phyloP scores from a whole-genome alignment of 805 yeast genomes.

The Saturnispora quitensis region DNA sequence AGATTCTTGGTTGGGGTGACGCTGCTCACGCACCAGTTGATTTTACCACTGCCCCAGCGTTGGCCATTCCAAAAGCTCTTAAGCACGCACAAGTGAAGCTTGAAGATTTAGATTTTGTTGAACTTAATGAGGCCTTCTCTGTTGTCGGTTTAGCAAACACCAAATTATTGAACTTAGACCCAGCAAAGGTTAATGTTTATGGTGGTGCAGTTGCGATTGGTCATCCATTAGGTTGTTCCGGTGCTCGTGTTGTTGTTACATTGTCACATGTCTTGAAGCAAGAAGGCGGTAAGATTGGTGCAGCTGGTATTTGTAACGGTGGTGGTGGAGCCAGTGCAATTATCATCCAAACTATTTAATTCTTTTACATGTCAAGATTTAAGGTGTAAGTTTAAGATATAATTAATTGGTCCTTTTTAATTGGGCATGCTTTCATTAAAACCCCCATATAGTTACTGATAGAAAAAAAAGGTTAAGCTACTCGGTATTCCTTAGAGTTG shows the following conservation, averaged over 20 bases:
- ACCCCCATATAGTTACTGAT: too few species aligned
- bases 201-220: constrained; percentile 98
- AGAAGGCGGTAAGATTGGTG: constrained; percentile 84
- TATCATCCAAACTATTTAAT: constrained; percentile 62
- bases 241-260: constrained; percentile 88
- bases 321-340: constrained; percentile 98
- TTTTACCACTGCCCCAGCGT: constrained; percentile 92
- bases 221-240: constrained; percentile 94
- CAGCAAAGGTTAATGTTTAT: constrained; percentile 68
- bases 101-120: constrained; percentile 77
- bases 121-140: constrained; percentile 95
- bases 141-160: constrained; percentile 92
- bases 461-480: not conserved
- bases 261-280: constrained; percentile 70
- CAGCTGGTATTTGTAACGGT: constrained; percentile 96
- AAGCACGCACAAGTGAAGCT: constrained; percentile 66
- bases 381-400: not conserved
- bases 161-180: constrained; percentile 54
- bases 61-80: constrained; percentile 93
- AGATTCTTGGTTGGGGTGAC: constrained; percentile 93
- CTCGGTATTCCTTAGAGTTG: not conserved
- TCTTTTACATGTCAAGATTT: not conserved
- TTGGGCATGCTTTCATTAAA: too few species aligned
- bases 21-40: constrained; percentile 94
- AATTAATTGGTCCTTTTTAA: not conserved